Conservation (phyloP, 2,329 filamentous ascomycete species). For the Uncinocarpus reesii region DNA sequence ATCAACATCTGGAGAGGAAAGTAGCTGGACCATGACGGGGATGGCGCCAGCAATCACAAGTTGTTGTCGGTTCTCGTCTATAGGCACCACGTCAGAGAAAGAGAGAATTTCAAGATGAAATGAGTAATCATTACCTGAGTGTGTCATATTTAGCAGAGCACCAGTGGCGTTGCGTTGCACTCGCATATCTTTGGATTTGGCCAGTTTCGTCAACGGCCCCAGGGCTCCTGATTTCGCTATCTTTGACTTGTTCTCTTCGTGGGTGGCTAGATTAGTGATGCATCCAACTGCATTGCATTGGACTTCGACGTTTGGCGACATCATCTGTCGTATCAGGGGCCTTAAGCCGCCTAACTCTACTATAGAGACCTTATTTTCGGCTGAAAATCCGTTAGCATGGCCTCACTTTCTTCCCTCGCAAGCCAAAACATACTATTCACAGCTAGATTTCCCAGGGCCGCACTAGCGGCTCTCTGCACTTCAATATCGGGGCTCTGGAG, state of each 20-base stretch:
- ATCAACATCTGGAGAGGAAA: conserved; percentile 87
- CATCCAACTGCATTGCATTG: conserved; percentile 98
- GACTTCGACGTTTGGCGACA: conserved; percentile 93
- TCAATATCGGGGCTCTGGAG: conserved; percentile 93
- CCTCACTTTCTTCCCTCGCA: not conserved
- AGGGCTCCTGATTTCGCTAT: conserved; percentile 92
- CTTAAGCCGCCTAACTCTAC: conserved; percentile 82
- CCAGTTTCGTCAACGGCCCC: conserved; percentile 77
- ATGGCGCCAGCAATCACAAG: conserved; percentile 97
- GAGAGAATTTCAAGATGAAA: conserved; percentile 5
- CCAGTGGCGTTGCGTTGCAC: conserved; percentile 96
- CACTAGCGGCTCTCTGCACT: conserved; percentile 91
- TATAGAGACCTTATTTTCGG: conserved; percentile 95
- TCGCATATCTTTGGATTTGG: conserved; percentile 96
- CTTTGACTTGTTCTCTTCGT: conserved; percentile 98
- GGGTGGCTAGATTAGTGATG: conserved; percentile 95
- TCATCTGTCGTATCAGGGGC: conserved; percentile 95
- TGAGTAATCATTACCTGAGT: conserved; percentile 58
- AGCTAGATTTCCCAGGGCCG: conserved; percentile 86
- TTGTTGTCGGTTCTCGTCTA: conserved; percentile 95
- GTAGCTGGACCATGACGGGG: conserved; percentile 86
- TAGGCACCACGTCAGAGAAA: conserved; percentile 19
- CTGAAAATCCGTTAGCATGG: conserved; percentile 30
- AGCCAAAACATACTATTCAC: conserved; percentile 68
- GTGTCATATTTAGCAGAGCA: conserved; percentile 95